phyloP scores from a whole-genome alignment of 495 filamentous ascomycete species.

The Neurospora sp. region DNA sequence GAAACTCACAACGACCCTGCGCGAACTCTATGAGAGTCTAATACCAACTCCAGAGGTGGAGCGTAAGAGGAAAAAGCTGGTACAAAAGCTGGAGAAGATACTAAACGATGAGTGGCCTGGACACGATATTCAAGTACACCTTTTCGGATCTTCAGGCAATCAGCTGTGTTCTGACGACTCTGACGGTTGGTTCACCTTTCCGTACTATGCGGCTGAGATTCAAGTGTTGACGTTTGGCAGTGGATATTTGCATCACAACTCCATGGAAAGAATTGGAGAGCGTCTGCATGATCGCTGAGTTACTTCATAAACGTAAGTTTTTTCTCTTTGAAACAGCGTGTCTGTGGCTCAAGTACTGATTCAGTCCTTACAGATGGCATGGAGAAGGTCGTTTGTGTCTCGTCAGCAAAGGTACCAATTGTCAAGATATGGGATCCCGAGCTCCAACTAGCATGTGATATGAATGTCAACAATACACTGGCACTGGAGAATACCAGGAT shows the following conservation, averaged over 20 bases:
- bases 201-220: not conserved
- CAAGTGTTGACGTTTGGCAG: slow-evolving; percentile 38
- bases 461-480: slow-evolving; percentile 96
- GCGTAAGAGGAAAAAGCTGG: slow-evolving; percentile 58
- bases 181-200: slow-evolving; percentile 56
- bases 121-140: slow-evolving; percentile 76
- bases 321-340: not conserved
- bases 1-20: slow-evolving; percentile 71
- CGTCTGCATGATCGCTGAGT: slow-evolving; percentile 78
- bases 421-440: slow-evolving; percentile 99
- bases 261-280: slow-evolving; percentile 70
- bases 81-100: slow-evolving; percentile 75
- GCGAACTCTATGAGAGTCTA: slow-evolving; percentile 73
- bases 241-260: slow-evolving; percentile 96
- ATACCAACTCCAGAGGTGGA: slow-evolving; percentile 75
- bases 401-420: slow-evolving; percentile 91
- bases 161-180: slow-evolving; percentile 92
- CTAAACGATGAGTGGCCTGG: slow-evolving; percentile 89
- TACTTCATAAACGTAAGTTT: slow-evolving; percentile 69
- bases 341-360: slow-evolving; percentile 4
- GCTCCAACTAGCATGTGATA: slow-evolving; percentile 81
- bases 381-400: slow-evolving; percentile 88
- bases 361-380: slow-evolving; percentile 65
- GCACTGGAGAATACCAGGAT: slow-evolving; percentile 95
- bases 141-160: slow-evolving; percentile 97